Evolutionary conservation across 805 yeast species (phyloP), one percentile per base, ranked within the genome.

Genomic region (Candida michaelii): DNA sequence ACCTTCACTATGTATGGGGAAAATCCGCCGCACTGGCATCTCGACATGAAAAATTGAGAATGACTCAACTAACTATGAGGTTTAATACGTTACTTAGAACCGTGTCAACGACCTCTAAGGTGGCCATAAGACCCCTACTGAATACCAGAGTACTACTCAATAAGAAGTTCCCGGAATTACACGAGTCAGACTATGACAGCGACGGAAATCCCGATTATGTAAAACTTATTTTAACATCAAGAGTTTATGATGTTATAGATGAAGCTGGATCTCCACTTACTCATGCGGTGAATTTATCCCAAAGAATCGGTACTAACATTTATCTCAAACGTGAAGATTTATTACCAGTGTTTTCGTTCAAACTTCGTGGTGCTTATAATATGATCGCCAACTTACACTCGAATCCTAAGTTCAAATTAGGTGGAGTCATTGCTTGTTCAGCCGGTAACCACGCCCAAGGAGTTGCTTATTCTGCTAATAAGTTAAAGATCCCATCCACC

Each of bases 361-460:
- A 93, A 66, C 74, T 93, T 46, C 83, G 99, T 62, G 99, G 99
- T 45, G 99, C 99, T 13, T 89, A 90, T 66, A 93, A 93, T 63
- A 89, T 89, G 96, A 85, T 93, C 54, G 95, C 98, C 27, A 87
- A 91, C 55, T 66, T 93, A 38, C 80, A 82, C 40, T 66, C 77
- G n/a, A 58, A 72, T 12, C 59, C 67, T 15, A 79, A 76, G 35
- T 71, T 82, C 53, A 76, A 83, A 49, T 54, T 88, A 61, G 73
- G 76, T 37, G 99, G 99, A 54, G 97, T 93, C 42, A 85, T 95
- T 59, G 97, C 98, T 0, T 93, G 98, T 57, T 89, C 97, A 23
- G 99, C 99, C 3, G 99, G 99, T 27, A 93, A 93, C 64, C 99
- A 93, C 56, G 99, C 99, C 1, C 99, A 93, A 62, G 99, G 99